A percentile compares a stretch with the other conserved stretches of the same genome.
These are phyloP conservation scores for Trichothecium sympodiale DNA, from an alignment of 2,329 filamentous ascomycete species.

Conservation along the genomic window DNA sequence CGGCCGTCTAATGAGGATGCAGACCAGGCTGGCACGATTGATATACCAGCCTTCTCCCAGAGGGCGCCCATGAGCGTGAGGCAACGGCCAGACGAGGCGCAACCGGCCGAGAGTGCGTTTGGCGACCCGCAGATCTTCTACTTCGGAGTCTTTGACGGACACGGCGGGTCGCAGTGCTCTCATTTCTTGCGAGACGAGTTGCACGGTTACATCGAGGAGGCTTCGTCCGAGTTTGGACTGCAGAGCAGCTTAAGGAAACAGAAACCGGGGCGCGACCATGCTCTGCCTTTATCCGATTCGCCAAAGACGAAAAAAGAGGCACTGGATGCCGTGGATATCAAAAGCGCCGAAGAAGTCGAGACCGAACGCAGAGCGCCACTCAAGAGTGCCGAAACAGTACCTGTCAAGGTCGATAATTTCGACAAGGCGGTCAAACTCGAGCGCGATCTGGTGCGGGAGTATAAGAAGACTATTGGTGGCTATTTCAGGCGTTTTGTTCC, in stretches of 20 bases:
- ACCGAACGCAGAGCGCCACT: conserved; percentile 25
- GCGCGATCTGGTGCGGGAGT: conserved; percentile 59
- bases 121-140: conserved; percentile 97
- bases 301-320: conserved; percentile 14
- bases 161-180: conserved; percentile 83
- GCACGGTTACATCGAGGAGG: conserved; percentile 80
- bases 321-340: conserved; percentile 31
- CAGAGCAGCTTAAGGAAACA: conserved; percentile 58
- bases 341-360: conserved; percentile 34
- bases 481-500: conserved; percentile 91
- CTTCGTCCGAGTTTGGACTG: conserved; percentile 65
- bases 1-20: conserved; percentile 88
- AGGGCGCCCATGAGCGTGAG: conserved; percentile 56
- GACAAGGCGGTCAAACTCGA: conserved; percentile 58
- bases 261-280: conserved; percentile 17
- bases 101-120: conserved; percentile 61
- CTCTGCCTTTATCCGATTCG: conserved; percentile 14
- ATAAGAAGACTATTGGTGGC: conserved; percentile 77
- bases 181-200: conserved; percentile 75
- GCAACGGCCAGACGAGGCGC: conserved; percentile 46
- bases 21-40: conserved; percentile 87
- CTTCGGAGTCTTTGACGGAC: conserved; percentile 92
- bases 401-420: conserved; percentile 41
- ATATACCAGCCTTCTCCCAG: conserved; percentile 86
- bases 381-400: conserved; percentile 29